These are phyloP conservation scores for Gomphus bonarii DNA, from an alignment of 1,284 basidiomycete species.

Conservation along the genomic window DNA sequence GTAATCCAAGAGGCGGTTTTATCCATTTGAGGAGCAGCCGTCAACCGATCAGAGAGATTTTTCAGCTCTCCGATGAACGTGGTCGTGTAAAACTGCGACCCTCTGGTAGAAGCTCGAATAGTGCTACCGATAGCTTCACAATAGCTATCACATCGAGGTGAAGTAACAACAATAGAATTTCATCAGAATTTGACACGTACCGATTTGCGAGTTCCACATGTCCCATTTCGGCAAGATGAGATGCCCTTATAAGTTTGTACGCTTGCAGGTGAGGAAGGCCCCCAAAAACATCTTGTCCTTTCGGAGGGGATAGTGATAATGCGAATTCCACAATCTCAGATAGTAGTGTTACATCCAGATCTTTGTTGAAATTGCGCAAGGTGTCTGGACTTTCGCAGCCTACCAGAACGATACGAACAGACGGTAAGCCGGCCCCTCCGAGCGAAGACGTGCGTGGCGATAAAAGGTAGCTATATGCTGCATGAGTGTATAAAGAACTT, in stretches of 20 bases:
- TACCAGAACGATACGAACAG: conserved; percentile 54
- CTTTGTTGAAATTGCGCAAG: conserved; percentile 47
- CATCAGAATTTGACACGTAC: conserved; percentile 28
- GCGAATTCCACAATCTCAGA: conserved; percentile 94
- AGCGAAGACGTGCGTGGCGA: conserved; percentile 76
- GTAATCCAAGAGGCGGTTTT: conserved; percentile 75
- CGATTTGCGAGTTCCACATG: conserved; percentile 63
- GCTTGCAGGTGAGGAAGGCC: conserved; percentile 85
- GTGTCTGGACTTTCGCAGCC: conserved; percentile 51
- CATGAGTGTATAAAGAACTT: conserved; percentile 5
- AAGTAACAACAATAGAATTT: neutral
- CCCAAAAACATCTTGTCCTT: conserved; percentile 79
- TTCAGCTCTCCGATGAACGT: conserved; percentile 71
- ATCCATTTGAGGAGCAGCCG: conserved; percentile 64
- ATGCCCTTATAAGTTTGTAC: conserved; percentile 78
- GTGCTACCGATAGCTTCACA: conserved; percentile 83
- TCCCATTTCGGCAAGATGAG: conserved; percentile 70
- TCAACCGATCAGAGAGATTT: conserved; percentile 73
- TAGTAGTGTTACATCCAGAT: conserved; percentile 76
- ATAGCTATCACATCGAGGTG: conserved; percentile 46
- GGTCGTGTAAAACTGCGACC: conserved; percentile 59
- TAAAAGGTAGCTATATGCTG: conserved; percentile 64
- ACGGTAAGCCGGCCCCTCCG: conserved; percentile 53
- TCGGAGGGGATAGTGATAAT: conserved; percentile 64
- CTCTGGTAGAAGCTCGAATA: conserved; percentile 38